phyloP scores from a whole-genome alignment of 2,329 filamentous ascomycete species.

The Cadophora sp. region DNA sequence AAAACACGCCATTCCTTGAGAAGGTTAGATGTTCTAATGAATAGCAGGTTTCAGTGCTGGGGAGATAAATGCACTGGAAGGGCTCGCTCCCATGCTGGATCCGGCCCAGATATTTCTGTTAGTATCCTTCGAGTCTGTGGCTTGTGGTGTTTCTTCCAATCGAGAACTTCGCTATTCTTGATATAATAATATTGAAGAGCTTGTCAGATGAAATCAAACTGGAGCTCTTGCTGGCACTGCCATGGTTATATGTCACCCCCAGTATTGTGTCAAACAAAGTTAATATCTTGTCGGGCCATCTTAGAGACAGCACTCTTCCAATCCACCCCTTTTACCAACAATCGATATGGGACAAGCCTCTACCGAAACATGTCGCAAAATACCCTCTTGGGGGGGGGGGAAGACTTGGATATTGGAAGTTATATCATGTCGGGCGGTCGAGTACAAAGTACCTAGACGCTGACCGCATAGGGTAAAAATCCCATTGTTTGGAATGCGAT shows the following conservation, averaged over 20 bases:
- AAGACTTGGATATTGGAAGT: constrained; percentile 27
- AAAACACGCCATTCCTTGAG: no score
- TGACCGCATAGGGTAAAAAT: constrained; percentile 1
- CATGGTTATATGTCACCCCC: no score
- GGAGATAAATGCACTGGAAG: constrained; percentile 11
- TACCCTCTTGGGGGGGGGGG: constrained; percentile 21
- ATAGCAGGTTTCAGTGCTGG: constrained; percentile 15
- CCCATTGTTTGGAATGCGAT: constrained; percentile 22
- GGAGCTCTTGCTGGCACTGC: no score
- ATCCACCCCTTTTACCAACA: constrained; percentile 23
- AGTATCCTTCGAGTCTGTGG: neutral
- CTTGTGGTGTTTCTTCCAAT: neutral
- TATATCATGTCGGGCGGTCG: neutral
- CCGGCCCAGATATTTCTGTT: neutral
- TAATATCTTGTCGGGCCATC: neutral
- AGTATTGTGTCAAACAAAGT: neutral
- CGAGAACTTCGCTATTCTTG: neutral
- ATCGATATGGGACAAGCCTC: constrained; percentile 18
- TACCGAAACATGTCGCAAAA: constrained; percentile 19
- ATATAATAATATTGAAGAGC: no score
- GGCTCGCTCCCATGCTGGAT: constrained; percentile 3
- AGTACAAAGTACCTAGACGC: neutral
- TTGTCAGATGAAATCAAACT: no score
- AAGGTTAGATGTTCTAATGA: neutral
- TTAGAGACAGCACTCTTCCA: neutral